Percentiles rank a stretch among this genome's conserved stretches.
These are phyloP conservation scores for Colletotrichum neosansevieriae DNA, from an alignment of 2,329 filamentous ascomycete species.

Conservation along the genomic window DNA sequence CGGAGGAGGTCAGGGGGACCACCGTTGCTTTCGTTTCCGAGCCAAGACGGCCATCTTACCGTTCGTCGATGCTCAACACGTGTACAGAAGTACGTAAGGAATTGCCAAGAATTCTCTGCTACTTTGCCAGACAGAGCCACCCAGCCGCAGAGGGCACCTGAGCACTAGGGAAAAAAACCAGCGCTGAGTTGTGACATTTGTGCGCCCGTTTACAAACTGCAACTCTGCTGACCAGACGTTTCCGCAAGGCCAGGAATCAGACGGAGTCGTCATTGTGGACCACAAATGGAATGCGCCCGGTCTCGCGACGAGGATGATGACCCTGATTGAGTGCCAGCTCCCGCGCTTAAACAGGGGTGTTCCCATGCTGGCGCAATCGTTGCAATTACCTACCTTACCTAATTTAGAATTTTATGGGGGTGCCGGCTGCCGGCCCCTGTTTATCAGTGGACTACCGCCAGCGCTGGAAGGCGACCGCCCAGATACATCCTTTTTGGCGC, in stretches of 20 bases:
- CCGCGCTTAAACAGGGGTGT: constrained; percentile 3
- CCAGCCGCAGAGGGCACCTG: not conserved
- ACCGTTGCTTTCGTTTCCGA: constrained; percentile 13
- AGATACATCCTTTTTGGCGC: not conserved
- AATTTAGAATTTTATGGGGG: constrained; percentile 32
- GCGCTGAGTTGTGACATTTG: not conserved
- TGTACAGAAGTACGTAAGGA: constrained; percentile 28
- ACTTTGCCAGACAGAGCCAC: not conserved
- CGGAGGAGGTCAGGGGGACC: constrained; percentile 13
- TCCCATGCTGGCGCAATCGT: no score
- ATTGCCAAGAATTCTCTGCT: constrained; percentile 25
- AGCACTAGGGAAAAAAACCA: not conserved
- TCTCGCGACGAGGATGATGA: constrained; percentile 21
- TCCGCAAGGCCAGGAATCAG: constrained; percentile 21
- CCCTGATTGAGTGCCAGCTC: constrained; percentile 15
- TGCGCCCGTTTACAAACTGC: not conserved
- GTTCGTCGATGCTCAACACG: constrained; percentile 21
- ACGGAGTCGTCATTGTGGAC: constrained; percentile 33
- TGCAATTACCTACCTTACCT: no score
- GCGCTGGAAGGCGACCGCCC: no score
- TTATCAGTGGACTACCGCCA: no score
- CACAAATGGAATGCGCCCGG: not conserved
- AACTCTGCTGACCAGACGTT: constrained; percentile 29
- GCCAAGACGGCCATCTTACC: constrained; percentile 5
- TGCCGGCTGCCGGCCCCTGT: constrained; percentile 5